Conservation (phyloP, 2,329 filamentous ascomycete genomes). For the Fusarium sororula region DNA sequence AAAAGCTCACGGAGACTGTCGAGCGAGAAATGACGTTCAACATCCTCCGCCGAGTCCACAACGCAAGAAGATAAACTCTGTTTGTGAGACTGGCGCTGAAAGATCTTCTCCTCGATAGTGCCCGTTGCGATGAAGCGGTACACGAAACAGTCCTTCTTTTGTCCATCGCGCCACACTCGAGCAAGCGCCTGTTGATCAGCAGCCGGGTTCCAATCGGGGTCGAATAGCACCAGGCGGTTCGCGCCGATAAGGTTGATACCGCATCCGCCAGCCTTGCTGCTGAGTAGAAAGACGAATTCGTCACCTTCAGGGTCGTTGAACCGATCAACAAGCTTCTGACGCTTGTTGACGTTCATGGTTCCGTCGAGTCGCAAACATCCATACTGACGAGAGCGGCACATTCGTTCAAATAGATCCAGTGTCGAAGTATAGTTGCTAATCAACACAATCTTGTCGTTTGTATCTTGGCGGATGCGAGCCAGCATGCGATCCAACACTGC, state of each 20-base stretch:
- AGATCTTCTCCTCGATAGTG: slow-evolving; percentile 99
- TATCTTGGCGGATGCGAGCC: slow-evolving; percentile 91
- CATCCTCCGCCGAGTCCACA: slow-evolving; percentile 95
- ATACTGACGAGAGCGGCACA: slow-evolving; percentile 87
- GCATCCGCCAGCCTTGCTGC: slow-evolving; percentile 95
- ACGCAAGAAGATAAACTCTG: slow-evolving; percentile 96
- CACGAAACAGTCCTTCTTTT: slow-evolving; percentile 99
- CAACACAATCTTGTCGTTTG: slow-evolving; percentile 98
- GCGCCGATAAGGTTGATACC: slow-evolving; percentile 95
- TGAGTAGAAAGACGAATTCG: slow-evolving; percentile 96
- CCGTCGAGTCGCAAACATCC: slow-evolving; percentile 91
- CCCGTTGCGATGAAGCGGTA: slow-evolving; percentile 99
- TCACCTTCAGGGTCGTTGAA: slow-evolving; percentile 93
- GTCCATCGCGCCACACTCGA: slow-evolving; percentile 97
- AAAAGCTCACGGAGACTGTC: slow-evolving; percentile 93
- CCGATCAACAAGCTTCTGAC: slow-evolving; percentile 95
- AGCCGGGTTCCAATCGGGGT: slow-evolving; percentile 97
- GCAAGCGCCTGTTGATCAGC: slow-evolving; percentile 97
- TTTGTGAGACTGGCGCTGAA: slow-evolving; percentile 98
- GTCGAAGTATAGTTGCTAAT: slow-evolving; percentile 99
- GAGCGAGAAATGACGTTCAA: slow-evolving; percentile 94
- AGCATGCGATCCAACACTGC: slow-evolving; percentile 98
- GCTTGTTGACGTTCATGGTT: slow-evolving; percentile 97
- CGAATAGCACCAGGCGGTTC: slow-evolving; percentile 94
- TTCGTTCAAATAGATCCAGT: slow-evolving; percentile 89